Evolutionary conservation across 495 filamentous ascomycete genomes (phyloP).

Genomic region (Neurospora pannonica): DNA sequence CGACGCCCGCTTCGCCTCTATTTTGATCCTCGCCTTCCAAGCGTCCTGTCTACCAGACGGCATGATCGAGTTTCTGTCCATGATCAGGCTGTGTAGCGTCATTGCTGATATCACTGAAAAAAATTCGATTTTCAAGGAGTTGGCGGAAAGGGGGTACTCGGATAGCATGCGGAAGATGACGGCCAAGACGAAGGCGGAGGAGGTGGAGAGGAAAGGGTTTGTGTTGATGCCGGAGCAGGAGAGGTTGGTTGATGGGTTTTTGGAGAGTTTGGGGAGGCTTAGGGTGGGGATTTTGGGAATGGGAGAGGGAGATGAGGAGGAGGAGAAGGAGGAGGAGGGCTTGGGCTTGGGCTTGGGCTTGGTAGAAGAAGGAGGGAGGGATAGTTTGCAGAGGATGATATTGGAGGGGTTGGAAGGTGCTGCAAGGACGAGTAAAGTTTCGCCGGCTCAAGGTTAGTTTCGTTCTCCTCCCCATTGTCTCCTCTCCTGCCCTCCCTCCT

Average conservation of each 20-base stretch:
- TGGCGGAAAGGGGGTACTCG: conserved; percentile 20
- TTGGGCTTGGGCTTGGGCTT: neutral
- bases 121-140: conserved; percentile 31
- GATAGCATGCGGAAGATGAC: conserved; percentile 10
- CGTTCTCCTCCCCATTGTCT: neutral
- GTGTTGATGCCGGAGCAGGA: conserved; percentile 10
- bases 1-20: conserved; percentile 40
- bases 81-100: conserved; percentile 42
- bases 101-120: conserved; percentile 30
- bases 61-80: conserved; percentile 44
- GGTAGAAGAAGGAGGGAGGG: neutral
- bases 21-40: conserved; percentile 44
- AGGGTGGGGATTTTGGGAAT: neutral
- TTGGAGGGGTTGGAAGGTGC: neutral
- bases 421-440: conserved; percentile 6
- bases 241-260: conserved; percentile 17
- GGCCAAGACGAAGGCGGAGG: neutral
- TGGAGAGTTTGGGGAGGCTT: neutral
- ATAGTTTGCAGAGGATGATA: neutral
- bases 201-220: neutral
- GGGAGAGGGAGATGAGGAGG: no score
- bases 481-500: neutral
- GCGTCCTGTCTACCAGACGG: conserved; percentile 46
- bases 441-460: conserved; percentile 17
- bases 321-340: no score